A percentile compares a stretch with the other conserved stretches of the same genome.
These are phyloP conservation scores for Metschnikowia vanudenii DNA, from an alignment of 805 yeast genomes.

Conservation along the genomic window DNA sequence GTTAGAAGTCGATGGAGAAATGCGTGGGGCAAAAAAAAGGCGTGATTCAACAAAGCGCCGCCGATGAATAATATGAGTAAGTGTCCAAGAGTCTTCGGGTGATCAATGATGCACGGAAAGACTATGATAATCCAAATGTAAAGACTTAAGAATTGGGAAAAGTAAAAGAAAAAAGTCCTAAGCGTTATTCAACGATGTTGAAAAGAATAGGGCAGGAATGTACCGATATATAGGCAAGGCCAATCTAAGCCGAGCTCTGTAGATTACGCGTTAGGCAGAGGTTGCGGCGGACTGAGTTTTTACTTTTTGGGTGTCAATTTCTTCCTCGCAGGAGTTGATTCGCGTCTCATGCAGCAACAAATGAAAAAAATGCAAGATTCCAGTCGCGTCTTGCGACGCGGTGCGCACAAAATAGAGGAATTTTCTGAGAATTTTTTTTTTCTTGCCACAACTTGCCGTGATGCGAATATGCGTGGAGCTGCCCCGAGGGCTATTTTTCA, in stretches of 20 bases:
- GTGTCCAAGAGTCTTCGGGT: no score
- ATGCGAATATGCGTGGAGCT: no score
- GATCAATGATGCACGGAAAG: neutral
- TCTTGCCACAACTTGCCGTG: no score
- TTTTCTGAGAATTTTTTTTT: no score
- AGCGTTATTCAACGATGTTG: neutral
- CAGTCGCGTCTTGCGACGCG: slow-evolving; percentile 11
- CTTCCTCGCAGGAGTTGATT: slow-evolving; percentile 11
- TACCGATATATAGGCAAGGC: neutral
- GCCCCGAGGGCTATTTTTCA: no score
- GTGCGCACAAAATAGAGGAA: neutral
- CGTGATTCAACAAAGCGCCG: neutral
- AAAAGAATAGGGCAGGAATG: neutral
- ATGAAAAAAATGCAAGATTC: neutral
- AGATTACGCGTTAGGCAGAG: slow-evolving; percentile 6
- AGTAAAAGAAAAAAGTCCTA: no score
- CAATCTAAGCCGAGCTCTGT: neutral
- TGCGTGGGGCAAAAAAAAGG: neutral
- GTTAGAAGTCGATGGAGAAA: neutral
- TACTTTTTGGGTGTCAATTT: neutral
- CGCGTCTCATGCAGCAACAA: slow-evolving; percentile 10
- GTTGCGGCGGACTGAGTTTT: neutral
- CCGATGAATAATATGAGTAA: neutral
- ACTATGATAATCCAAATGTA: neutral
- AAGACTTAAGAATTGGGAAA: neutral